Base-by-base conservation (phyloP, 768 basidiomycete species). In the Mycena albidolilacea region DNA sequence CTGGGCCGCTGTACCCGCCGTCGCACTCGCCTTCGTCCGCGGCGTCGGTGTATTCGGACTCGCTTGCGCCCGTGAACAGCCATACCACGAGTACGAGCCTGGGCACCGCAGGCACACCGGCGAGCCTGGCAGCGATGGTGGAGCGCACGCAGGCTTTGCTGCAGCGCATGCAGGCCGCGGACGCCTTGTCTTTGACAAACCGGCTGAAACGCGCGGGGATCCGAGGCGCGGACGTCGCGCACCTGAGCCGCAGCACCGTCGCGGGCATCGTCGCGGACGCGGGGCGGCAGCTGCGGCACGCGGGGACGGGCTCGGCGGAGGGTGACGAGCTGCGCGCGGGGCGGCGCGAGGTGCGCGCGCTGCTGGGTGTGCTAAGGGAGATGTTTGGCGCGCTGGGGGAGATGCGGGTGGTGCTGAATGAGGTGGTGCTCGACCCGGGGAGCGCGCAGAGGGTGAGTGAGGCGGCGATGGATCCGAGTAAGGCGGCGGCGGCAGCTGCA, bases 141-240 rank as follows among this genome's bases (percentile, higher is more conserved):
- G 84, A 80, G 73, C 84, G 86, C 39, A 86, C 97, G 70, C 85
- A 87, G 37, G 89, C 67, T 58, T 60, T 75, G 21, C 50, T 75
- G 44, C 74, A 75, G 46, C 67, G 90, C 44, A 83, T 95, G 67
- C 83, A 86, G 52, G 85, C 93, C 73, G 92, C 97, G 0, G 97
- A 99, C 76, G 92, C 97, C 2, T 86, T 93, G 23, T 96, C 95
- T 2, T 85, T 99, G 52, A 95, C 95, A 41, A 94, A 94, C 74
- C 92, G 98, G 37, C 85, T 99, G 37, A 97, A 95, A 82, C 92
- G 96, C 68, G 97, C 98, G 76, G 91, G 97, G 77, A 87, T 99
- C 21, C 89, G 89, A 70, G 93, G 93, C 30, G 93, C 95, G 10
- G 96, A 98, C 76, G 88, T 98, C 39, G 89, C 91, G 39, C 93